Conservation (phyloP, 345 rosid genomes). For the Gossypium arboreum region DNA sequence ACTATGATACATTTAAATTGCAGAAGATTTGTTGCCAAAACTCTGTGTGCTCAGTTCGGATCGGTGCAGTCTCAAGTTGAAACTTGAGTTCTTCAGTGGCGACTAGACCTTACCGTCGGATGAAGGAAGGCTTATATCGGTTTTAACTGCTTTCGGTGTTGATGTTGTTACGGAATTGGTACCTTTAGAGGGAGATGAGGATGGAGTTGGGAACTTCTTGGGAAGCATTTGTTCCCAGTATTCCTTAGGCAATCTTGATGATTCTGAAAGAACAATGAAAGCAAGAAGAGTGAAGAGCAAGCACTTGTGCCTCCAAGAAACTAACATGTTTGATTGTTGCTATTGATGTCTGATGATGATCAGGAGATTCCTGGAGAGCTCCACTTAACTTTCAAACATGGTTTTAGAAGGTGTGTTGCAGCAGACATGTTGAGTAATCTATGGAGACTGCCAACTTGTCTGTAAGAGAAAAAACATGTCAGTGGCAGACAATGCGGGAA, state of each 20-base stretch:
- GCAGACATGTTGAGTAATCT: slow-evolving; percentile 63
- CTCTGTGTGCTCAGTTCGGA: slow-evolving; percentile 8
- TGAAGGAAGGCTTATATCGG: slow-evolving; percentile 33
- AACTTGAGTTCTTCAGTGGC: slow-evolving; percentile 9
- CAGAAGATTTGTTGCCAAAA: slow-evolving; percentile 20
- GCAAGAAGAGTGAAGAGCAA: slow-evolving; percentile 40
- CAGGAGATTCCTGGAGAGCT: slow-evolving; percentile 28
- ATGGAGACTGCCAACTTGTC: slow-evolving; percentile 60
- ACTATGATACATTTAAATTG: neutral
- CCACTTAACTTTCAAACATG: slow-evolving; percentile 18
- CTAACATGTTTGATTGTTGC: slow-evolving; percentile 25
- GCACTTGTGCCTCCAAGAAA: slow-evolving; percentile 39
- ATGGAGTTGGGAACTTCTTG: slow-evolving; percentile 70
- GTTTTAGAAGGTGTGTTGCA: slow-evolving; percentile 40
- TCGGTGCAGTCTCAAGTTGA: slow-evolving; percentile 5
- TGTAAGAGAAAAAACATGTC: slow-evolving; percentile 51
- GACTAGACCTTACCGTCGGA: slow-evolving; percentile 55
- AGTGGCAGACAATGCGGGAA: slow-evolving; percentile 67
- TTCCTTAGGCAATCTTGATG: slow-evolving; percentile 56
- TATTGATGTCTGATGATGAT: neutral
- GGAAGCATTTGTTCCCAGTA: slow-evolving; percentile 86
- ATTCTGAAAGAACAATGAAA: slow-evolving; percentile 42
- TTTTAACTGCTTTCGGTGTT: slow-evolving; percentile 32
- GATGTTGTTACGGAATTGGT: slow-evolving; percentile 61
- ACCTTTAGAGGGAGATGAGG: slow-evolving; percentile 85